These are phyloP conservation scores for Pichia sp. DNA, from an alignment of 1,139 yeast genomes.

Conservation along the genomic window DNA sequence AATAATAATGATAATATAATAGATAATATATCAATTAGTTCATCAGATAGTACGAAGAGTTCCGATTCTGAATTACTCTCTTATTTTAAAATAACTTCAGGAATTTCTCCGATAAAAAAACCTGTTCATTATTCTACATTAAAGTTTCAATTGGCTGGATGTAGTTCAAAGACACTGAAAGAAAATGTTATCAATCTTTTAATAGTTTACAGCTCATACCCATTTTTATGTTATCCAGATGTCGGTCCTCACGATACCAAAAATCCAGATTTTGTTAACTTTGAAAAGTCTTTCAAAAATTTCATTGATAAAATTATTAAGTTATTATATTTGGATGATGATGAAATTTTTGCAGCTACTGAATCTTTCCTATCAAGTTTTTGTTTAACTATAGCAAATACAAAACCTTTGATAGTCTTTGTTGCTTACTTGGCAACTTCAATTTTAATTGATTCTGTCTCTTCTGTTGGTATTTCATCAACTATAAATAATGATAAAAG, in stretches of 20 bases:
- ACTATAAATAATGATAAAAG: constrained; percentile 16
- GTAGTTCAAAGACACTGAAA: constrained; percentile 3
- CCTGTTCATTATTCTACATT: not conserved
- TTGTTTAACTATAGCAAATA: constrained; percentile 20
- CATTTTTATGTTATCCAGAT: constrained; percentile 22
- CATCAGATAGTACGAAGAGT: not conserved
- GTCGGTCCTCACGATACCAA: not conserved
- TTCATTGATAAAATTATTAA: constrained; percentile 21
- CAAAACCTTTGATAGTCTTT: constrained; percentile 12
- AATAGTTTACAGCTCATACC: constrained; percentile 20
- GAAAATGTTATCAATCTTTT: constrained; percentile 21
- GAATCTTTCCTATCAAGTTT: constrained; percentile 22
- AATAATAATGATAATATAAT: too few relatives aligned
- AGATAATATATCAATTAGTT: not conserved
- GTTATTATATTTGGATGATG: constrained; percentile 20
- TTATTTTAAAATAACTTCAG: not conserved
- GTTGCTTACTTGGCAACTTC: constrained; percentile 23
- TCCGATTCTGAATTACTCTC: constrained; percentile 1
- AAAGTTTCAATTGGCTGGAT: constrained; percentile 2
- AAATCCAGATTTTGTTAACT: constrained; percentile 9
- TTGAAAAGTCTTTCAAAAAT: constrained; percentile 19
- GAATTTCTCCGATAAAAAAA: constrained; percentile 1
- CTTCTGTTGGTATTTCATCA: constrained; percentile 21
- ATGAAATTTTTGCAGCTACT: constrained; percentile 16
- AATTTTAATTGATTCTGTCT: constrained; percentile 22